A percentile compares a stretch with the other conserved stretches of the same genome.
phyloP scores from a whole-genome alignment of 495 filamentous ascomycete species.

The Paragyromitra xinjiangensis region DNA sequence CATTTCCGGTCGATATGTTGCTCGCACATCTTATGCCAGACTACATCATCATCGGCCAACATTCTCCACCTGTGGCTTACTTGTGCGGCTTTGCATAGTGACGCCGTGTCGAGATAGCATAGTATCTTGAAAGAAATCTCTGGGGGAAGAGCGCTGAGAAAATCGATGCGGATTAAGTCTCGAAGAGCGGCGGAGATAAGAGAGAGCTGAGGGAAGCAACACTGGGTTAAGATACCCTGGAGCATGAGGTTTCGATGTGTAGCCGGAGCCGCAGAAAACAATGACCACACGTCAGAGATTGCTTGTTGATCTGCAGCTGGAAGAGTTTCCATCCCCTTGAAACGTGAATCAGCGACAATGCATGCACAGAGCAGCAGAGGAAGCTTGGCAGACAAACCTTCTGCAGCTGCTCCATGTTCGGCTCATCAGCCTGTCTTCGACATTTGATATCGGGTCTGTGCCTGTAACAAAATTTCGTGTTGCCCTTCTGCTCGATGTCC shows the following conservation, averaged over 20 bases:
- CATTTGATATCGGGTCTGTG: slow-evolving; percentile 96
- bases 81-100: slow-evolving; percentile 96
- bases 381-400: slow-evolving; percentile 65
- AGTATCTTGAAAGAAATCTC: slow-evolving; percentile 94
- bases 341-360: slow-evolving; percentile 40
- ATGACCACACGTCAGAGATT: slow-evolving; percentile 94
- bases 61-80: slow-evolving; percentile 87
- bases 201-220: slow-evolving; percentile 96
- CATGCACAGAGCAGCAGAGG: slow-evolving; percentile 28
- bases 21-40: slow-evolving; percentile 99
- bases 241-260: slow-evolving; percentile 96
- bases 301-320: slow-evolving; percentile 86
- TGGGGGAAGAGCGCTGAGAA: slow-evolving; percentile 82
- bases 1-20: slow-evolving; percentile 98
- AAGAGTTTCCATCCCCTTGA: slow-evolving; percentile 77
- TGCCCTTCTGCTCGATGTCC: slow-evolving; percentile 63
- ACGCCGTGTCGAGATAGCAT: slow-evolving; percentile 90
- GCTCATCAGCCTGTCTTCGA: slow-evolving; percentile 87
- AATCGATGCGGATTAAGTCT: slow-evolving; percentile 95
- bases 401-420: slow-evolving; percentile 93
- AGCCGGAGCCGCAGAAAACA: slow-evolving; percentile 93
- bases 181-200: slow-evolving; percentile 85
- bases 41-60: slow-evolving; percentile 93
- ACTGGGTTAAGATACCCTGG: slow-evolving; percentile 91
- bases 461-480: slow-evolving; percentile 94